Base-by-base conservation (phyloP, 164 flowering plant species). In the Magnolia officinalis region DNA sequence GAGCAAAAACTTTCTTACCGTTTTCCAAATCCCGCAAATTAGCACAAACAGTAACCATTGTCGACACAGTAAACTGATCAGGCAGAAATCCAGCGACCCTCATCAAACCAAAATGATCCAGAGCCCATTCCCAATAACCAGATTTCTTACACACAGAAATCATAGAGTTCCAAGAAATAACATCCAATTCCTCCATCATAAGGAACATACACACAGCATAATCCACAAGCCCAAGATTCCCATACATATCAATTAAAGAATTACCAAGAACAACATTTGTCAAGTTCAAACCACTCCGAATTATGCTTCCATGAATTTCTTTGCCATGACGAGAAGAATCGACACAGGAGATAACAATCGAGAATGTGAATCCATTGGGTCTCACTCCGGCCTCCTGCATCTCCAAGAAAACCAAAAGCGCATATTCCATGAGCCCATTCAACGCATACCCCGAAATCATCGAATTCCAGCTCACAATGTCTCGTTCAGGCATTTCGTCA, bases 1-100 rank as follows among this genome's bases (percentile, higher is more conserved):
- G 72, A 82, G 86, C 86, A 76, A 90, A 85, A 29, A 84, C 63
- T 82, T 85, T 89, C 85, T 81, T 86, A 84, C 96, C 96, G 82
- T 72, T 85, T 55, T 77, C 87, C 82, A 88, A 80, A 81, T 84
- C 75, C 65, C 68, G 80, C 78, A 89, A 77, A 74, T 80, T 69
- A 51, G 89, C 80, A 78, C 91, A 89, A 50, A 75, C 79, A 67
- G 85, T 69, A 14, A 88, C 71, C n/a, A 85, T 81, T 1, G 80
- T 70, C 3, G 92, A 91, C 8, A 80, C 3, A 23, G 94, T 89
- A 75, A 81, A 89, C 75, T 84, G 81, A 78, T 91, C 91, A 19
- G 86, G 88, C 20, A 70, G 73, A 79, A 74, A 68, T 18, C 90
- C 84, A 4, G 65, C 13, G 2, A 74, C 58, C 75, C 68, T 67